Evolutionary conservation across 768 basidiomycete genomes (phyloP).

Genomic region (Termitomyces sp.): DNA sequence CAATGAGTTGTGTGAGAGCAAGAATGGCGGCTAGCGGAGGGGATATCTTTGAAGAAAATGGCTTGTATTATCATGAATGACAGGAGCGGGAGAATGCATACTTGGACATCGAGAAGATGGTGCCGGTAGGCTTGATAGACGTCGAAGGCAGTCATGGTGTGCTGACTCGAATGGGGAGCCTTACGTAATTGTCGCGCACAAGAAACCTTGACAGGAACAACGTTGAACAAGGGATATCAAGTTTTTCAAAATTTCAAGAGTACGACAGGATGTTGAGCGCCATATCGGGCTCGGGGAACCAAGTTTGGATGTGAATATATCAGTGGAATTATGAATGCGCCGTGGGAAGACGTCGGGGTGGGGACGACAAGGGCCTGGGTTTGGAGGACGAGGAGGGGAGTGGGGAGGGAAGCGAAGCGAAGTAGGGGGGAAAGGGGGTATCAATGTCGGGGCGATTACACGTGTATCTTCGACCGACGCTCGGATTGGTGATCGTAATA

Average conservation of each 20-base stretch:
- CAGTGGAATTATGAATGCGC: background rate
- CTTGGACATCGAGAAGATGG: conserved; percentile 64
- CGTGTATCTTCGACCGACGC: conserved; percentile 74
- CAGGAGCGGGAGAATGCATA: conserved; percentile 25
- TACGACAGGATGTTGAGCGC: too few relatives aligned
- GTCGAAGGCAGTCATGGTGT: conserved; percentile 22
- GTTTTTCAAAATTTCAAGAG: too few relatives aligned
- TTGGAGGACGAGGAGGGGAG: too few relatives aligned
- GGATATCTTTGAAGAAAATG: conserved; percentile 48
- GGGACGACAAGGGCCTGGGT: too few relatives aligned
- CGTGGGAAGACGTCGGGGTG: background rate
- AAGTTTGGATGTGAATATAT: background rate
- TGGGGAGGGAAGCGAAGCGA: background rate
- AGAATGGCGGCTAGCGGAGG: conserved; percentile 87
- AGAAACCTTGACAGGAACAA: too few relatives aligned
- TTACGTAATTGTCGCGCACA: conserved; percentile 9
- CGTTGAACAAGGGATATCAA: too few relatives aligned
- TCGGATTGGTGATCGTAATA: conserved; percentile 37
- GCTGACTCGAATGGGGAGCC: conserved; percentile 1
- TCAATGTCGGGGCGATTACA: conserved; percentile 57
- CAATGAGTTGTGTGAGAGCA: conserved; percentile 77
- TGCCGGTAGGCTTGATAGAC: conserved; percentile 51
- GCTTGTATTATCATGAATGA: background rate
- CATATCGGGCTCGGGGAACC: background rate
- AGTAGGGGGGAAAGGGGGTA: background rate